Evolutionary conservation across 192 early-diverging fungal genomes (phyloP).

Genomic region (Backusella morwellensis): DNA sequence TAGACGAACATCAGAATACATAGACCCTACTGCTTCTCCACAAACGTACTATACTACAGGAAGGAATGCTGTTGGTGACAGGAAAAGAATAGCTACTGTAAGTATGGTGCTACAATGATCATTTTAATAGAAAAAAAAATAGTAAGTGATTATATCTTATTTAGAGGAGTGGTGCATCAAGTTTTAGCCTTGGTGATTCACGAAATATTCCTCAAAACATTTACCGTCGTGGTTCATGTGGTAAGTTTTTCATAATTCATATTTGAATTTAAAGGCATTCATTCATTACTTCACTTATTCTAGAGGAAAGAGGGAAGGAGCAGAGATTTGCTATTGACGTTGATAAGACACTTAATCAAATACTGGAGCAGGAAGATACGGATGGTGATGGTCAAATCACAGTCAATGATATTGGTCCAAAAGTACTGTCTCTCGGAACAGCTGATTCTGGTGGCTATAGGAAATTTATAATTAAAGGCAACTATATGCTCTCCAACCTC

Average conservation of each 20-base stretch:
- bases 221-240: conserved; percentile 30
- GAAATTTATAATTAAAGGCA: conserved; percentile 88
- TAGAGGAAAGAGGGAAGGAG: conserved; percentile 47
- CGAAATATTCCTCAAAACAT: neutral
- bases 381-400: conserved; percentile 96
- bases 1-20: neutral
- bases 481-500: conserved; percentile 92
- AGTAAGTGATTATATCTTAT: neutral
- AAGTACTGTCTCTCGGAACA: conserved; percentile 83
- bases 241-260: conserved; percentile 16
- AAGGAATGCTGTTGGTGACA: conserved; percentile 6
- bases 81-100: conserved; percentile 18
- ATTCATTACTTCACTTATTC: conserved; percentile 2
- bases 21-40: conserved; percentile 25
- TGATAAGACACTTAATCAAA: conserved; percentile 66
- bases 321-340: conserved; percentile 88
- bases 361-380: conserved; percentile 94
- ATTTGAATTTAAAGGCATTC: neutral
- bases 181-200: neutral
- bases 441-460: conserved; percentile 84
- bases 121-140: neutral
- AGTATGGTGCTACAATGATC: neutral
- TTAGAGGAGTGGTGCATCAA: conserved; percentile 5
- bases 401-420: conserved; percentile 90
- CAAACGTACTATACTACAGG: conserved; percentile 37